Conservation (phyloP, 371 early-diverging fungal genomes). For the Mucor mucedo region DNA sequence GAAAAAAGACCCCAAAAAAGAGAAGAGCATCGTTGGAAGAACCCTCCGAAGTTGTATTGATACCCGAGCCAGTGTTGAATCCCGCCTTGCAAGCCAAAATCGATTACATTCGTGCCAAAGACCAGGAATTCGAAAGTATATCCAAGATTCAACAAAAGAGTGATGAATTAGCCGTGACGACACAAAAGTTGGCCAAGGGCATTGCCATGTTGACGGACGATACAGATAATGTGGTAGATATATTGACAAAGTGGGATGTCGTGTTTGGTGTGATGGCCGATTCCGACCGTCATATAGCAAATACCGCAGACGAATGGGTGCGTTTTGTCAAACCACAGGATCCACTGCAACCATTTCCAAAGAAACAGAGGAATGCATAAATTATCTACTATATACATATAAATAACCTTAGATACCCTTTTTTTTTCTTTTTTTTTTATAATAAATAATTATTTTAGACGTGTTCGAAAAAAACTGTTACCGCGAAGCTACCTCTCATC, state of each 20-base stretch:
- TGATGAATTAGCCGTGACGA: background rate
- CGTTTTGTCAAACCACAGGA: background rate
- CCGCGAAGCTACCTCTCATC: no score
- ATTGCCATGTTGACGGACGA: constrained; percentile 1
- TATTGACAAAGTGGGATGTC: constrained; percentile 25
- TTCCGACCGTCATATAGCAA: background rate
- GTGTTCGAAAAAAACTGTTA: no score
- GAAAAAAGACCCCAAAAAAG: no score
- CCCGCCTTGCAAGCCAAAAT: constrained; percentile 11
- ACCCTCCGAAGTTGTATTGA: no score
- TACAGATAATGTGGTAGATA: constrained; percentile 4
- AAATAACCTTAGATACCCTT: no score
- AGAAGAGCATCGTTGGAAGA: no score
- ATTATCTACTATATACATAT: no score
- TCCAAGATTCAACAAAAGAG: constrained; percentile 8
- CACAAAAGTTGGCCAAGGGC: background rate
- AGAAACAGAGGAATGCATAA: no score
- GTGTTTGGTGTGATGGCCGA: constrained; percentile 20
- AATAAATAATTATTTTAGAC: no score
- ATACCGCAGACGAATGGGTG: constrained; percentile 6
- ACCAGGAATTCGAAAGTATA: constrained; percentile 8
- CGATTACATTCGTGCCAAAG: background rate
- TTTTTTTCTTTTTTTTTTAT: no score
- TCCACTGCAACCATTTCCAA: background rate
- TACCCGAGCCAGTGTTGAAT: background rate